Conservation (phyloP, 352 stramenopile species). For the Globisporangium megalacanthum region DNA sequence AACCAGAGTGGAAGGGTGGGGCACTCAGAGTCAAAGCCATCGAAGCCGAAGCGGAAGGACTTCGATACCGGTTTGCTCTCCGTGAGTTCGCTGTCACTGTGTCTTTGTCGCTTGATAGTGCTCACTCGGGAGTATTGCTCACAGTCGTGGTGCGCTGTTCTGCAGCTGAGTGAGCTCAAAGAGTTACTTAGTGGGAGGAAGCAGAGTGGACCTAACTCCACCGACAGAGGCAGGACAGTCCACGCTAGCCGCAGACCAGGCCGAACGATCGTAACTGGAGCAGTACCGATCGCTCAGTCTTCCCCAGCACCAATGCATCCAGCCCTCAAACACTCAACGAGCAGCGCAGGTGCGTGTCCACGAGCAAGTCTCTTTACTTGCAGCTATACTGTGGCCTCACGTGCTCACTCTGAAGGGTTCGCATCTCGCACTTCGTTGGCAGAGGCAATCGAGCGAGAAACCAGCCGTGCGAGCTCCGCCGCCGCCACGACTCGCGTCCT, state of each 20-base stretch:
- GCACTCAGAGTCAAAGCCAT: background rate
- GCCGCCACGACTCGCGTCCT: background rate
- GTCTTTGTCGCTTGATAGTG: background rate
- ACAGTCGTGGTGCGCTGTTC: background rate
- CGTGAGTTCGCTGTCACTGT: slow-evolving; percentile 14
- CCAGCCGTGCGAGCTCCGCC: background rate
- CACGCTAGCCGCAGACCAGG: slow-evolving; percentile 1
- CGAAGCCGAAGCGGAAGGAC: slow-evolving; percentile 10
- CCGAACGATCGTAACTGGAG: background rate
- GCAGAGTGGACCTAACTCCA: slow-evolving; percentile 3
- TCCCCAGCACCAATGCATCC: no score
- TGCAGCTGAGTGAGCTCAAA: slow-evolving; percentile 40
- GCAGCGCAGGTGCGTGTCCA: no score
- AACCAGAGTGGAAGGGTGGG: slow-evolving; percentile 4
- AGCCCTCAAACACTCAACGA: no score
- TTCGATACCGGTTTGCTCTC: slow-evolving; percentile 37
- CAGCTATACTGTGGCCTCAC: no score
- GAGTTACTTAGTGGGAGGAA: slow-evolving; percentile 35
- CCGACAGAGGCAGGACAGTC: background rate
- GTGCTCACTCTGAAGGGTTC: no score
- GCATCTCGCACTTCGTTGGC: no score
- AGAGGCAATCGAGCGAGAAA: no score
- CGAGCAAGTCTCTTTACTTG: no score
- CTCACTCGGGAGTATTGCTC: background rate
- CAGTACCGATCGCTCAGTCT: no score